Evolutionary conservation across 371 early-diverging fungal genomes (phyloP).

Genomic region (Blakeslea trispora): DNA sequence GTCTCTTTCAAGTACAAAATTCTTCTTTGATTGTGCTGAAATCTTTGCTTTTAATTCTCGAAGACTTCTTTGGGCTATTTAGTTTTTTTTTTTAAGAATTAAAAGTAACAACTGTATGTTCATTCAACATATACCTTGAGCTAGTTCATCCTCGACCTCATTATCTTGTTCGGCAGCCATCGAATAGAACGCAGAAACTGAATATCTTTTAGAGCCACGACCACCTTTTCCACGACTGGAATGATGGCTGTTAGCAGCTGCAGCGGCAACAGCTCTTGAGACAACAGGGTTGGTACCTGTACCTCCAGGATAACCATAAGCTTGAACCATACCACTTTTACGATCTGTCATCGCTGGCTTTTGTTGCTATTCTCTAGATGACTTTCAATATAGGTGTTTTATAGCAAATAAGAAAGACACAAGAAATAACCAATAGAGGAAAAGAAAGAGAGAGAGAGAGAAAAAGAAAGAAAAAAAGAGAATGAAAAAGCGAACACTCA

Average conservation of each 20-base stretch:
- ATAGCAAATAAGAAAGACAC: too few species aligned
- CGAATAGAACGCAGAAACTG: constrained; percentile 87
- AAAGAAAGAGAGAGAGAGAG: too few species aligned
- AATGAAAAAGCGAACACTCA: too few species aligned
- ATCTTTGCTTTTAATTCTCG: constrained; percentile 87
- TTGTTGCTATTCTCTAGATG: too few species aligned
- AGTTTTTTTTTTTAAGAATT: too few species aligned
- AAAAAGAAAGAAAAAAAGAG: too few species aligned
- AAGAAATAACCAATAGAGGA: too few species aligned
- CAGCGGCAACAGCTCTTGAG: constrained; percentile 49
- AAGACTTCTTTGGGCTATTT: constrained; percentile 78
- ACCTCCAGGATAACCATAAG: constrained; percentile 29
- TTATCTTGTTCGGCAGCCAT: constrained; percentile 94
- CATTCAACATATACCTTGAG: too few species aligned
- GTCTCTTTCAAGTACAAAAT: constrained; percentile 93
- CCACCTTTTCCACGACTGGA: constrained; percentile 34
- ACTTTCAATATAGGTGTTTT: too few species aligned
- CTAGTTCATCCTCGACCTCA: constrained; percentile 92
- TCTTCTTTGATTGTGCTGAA: constrained; percentile 92
- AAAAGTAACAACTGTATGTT: too few species aligned
- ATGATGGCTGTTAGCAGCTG: constrained; percentile 48
- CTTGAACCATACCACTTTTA: constrained; percentile 46
- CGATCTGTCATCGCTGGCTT: constrained; percentile 36
- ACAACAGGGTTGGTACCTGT: constrained; percentile 36
- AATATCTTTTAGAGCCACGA: constrained; percentile 69